These are phyloP conservation scores for Wickerhamomyces silvicola DNA, from an alignment of 805 yeast species.

Conservation along the genomic window DNA sequence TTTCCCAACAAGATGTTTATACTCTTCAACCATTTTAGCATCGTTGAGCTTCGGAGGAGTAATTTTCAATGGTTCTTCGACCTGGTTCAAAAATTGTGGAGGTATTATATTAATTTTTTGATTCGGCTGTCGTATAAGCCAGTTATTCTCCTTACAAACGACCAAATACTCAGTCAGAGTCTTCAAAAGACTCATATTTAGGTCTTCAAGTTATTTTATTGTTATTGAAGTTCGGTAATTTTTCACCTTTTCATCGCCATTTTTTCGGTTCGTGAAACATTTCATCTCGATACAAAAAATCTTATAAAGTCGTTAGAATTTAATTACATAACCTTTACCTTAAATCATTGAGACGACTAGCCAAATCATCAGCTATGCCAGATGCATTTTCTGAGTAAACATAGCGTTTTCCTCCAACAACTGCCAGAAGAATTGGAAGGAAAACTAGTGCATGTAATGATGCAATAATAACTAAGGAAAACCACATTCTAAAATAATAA, in stretches of 20 bases:
- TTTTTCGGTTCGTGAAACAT: too few relatives aligned
- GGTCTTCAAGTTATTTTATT: too few relatives aligned
- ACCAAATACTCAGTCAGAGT: conserved; percentile 5
- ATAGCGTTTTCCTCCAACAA: conserved; percentile 56
- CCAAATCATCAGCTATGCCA: conserved; percentile 26
- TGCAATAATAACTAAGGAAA: conserved; percentile 68
- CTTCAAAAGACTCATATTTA: conserved; percentile 8
- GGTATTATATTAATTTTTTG: conserved; percentile 1
- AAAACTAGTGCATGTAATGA: conserved; percentile 73
- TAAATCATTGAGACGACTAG: conserved; percentile 12
- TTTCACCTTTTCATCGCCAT: too few relatives aligned
- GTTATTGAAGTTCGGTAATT: too few relatives aligned
- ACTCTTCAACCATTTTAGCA: conserved; percentile 3
- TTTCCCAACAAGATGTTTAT: conserved; percentile 20
- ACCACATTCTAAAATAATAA: conserved; percentile 94
- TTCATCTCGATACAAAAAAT: too few relatives aligned
- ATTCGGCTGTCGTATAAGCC: conserved; percentile 4
- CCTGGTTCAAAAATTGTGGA: neutral
- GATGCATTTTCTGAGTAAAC: conserved; percentile 29
- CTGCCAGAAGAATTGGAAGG: conserved; percentile 66
- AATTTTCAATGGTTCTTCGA: neutral
- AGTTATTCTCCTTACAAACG: conserved; percentile 7
- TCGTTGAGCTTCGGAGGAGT: conserved; percentile 5
- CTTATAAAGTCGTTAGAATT: too few relatives aligned
- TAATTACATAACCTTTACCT: conserved; percentile 1